These are phyloP conservation scores for Cryptococcus hybrid DNA, from an alignment of 1,284 basidiomycete genomes.

Conservation along the genomic window DNA sequence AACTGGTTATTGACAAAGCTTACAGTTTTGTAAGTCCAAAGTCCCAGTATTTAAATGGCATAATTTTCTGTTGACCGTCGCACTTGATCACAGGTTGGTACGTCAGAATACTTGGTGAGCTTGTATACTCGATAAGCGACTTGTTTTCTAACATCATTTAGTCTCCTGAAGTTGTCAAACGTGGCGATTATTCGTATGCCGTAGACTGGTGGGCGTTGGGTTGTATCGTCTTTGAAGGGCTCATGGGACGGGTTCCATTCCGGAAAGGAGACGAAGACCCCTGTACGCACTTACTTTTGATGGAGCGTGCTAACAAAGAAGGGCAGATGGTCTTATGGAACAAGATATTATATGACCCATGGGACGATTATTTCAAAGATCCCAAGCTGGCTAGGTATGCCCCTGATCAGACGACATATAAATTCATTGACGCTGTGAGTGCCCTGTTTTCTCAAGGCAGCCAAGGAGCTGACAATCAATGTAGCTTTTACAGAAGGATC, in stretches of 20 bases:
- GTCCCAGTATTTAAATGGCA: neutral
- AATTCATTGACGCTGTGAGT: conserved; percentile 86
- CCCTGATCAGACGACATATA: conserved; percentile 92
- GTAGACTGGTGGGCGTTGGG: conserved; percentile 99
- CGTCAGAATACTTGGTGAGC: conserved; percentile 79
- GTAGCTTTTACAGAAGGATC: conserved; percentile 86
- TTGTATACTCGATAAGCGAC: neutral
- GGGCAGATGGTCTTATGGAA: conserved; percentile 27
- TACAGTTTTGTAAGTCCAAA: conserved; percentile 27
- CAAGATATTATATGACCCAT: conserved; percentile 32
- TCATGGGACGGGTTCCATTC: conserved; percentile 58
- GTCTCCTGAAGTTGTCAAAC: conserved; percentile 87
- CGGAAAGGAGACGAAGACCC: conserved; percentile 23
- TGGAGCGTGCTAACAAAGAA: neutral
- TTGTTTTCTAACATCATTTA: conserved; percentile 14
- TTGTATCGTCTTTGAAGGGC: conserved; percentile 94
- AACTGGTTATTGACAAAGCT: conserved; percentile 26
- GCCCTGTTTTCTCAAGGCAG: neutral
- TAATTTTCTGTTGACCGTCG: too few relatives aligned
- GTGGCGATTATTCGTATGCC: conserved; percentile 85
- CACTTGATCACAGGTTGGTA: conserved; percentile 48
- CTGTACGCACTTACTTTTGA: conserved; percentile 14
- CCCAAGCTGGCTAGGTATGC: conserved; percentile 84
- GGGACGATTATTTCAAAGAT: conserved; percentile 53
- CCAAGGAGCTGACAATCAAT: conserved; percentile 56